phyloP scores from a whole-genome alignment of 441 rosid genomes.

The Gossypium schwendimanii region DNA sequence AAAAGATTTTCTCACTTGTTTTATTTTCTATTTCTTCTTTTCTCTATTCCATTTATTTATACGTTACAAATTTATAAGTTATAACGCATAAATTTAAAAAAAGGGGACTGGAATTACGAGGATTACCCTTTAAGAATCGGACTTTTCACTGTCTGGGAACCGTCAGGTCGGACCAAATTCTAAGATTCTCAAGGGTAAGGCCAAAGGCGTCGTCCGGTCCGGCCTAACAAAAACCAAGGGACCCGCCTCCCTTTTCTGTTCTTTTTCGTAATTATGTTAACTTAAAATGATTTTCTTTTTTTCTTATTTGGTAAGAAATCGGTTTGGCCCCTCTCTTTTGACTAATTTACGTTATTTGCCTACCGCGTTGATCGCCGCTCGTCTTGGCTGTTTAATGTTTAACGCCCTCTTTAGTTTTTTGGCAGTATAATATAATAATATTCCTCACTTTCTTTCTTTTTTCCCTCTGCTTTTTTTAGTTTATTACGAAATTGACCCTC shows the following conservation, averaged over 20 bases:
- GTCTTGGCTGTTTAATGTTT: conserved; percentile 12
- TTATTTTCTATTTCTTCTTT: neutral
- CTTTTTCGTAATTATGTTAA: neutral
- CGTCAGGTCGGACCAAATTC: conserved; percentile 11
- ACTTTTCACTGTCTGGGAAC: neutral
- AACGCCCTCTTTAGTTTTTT: conserved; percentile 4
- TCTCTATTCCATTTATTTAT: neutral
- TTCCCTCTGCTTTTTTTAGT: neutral
- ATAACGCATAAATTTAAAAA: neutral
- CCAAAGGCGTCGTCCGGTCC: conserved; percentile 9
- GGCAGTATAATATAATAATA: neutral
- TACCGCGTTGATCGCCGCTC: conserved; percentile 34
- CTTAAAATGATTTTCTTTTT: neutral
- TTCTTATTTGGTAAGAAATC: conserved; percentile 12
- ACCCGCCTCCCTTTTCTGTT: conserved; percentile 17
- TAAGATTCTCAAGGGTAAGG: neutral
- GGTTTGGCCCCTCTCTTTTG: conserved; percentile 28
- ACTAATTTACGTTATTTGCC: conserved; percentile 18
- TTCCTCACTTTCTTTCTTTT: conserved; percentile 15
- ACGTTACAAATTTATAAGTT: conserved; percentile 8
- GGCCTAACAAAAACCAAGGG: conserved; percentile 15
- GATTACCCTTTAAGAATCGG: conserved; percentile 7
- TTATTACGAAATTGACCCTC: neutral
- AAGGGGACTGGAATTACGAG: conserved; percentile 23
- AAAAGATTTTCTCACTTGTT: neutral